Base-by-base conservation (phyloP, 352 stramenopile genomes). In the Sclerospora graminicola region DNA sequence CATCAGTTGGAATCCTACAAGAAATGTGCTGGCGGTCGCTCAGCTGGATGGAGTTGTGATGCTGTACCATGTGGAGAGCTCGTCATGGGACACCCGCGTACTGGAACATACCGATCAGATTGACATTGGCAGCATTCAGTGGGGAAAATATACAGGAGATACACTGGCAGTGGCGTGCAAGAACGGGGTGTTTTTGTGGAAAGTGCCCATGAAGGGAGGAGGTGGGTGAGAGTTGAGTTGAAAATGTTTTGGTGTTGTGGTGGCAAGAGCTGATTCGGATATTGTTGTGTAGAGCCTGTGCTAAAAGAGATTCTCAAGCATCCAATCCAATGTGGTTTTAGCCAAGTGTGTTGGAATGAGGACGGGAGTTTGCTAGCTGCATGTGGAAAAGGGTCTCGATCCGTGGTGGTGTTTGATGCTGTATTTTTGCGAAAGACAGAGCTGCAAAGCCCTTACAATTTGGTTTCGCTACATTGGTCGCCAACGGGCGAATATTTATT, bases 401-500 rank as follows among this genome's bases (percentile, higher is more conserved):
- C 58, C 16, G 45, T 89, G 5, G 65, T 74, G 38, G 54, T 89
- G 45, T 71, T 81, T 45, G 78, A 89, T 48, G 45, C 55, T 9
- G 62, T 84, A 2, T 78, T 76, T 24, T 61, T 63, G 23, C 68
- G 63, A 13, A 62, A 54, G 18, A 73, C 78, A 4, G 72, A 86
- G 51, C 62, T 89, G 39, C 67, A 82, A 52, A 78, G 72, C 23
- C 54, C 67, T 8, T 61, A 77, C 27, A 59, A 57, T 23, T 51
- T 84, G 21, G 47, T 51, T 10, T 60, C 60, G 8, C 51, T 89
- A 29, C 56, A 84, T 46, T 89, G 78, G 78, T 86, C 72, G 33
- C 78, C 75, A n/a, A 84, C 69, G n/a, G 75, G 78, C 28, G 78
- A 84, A 45, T 89, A 86, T 67, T 68, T 89, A 63, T 87, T 87